Base-by-base conservation (phyloP, 2,329 filamentous ascomycete genomes). In the Magnaporthiopsis incrustans region DNA sequence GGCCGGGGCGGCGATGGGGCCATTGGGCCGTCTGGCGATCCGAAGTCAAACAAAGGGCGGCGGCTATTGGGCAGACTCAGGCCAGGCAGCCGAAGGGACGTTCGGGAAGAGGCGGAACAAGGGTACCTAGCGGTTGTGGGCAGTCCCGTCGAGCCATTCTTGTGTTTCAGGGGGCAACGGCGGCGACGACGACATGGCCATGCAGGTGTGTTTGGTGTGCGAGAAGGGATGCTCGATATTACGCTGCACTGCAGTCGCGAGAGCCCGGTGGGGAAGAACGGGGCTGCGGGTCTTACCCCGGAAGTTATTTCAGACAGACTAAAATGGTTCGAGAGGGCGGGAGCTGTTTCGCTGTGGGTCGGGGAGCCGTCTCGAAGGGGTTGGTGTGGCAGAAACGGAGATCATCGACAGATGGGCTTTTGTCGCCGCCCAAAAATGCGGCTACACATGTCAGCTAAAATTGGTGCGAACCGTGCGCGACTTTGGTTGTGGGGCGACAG, bases 351-450 rank as follows among this genome's bases (percentile, higher is more conserved):
- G 38, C 15, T 35, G 59, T 25, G 59, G 35, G 33, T 44, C 59
- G 59, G 33, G 59, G 14, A 4, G 59, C 32, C 26, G 12, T 25
- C 59, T 25, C 10, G 12, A 60, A 35, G 33, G 59, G 32, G 26
- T n/a, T 30, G 33, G 59, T 35, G 59, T 60, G 25, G 59, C 59
- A 60, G 59, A 44, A 15, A 38, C 33, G 59, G 59, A 38, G 59
- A 60, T 60, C 59, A 60, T 60, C 59, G 59, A 50, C 35, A 44
- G 59, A 44, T 60, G 33, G 33, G 22, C 26, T 25, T 60, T 60
- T 35, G 59, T 18, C 2, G 12, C 22, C 7, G 15, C 44, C 44
- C 15, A n/a, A 30, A 6, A 22, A 18, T 22, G 15, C 18, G 7
- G 44, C 6, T n/a, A 8, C 44, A 11, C 44, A 14, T 8, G 22